phyloP scores from a whole-genome alignment of 106 monocot species.

The Allium cepa region DNA sequence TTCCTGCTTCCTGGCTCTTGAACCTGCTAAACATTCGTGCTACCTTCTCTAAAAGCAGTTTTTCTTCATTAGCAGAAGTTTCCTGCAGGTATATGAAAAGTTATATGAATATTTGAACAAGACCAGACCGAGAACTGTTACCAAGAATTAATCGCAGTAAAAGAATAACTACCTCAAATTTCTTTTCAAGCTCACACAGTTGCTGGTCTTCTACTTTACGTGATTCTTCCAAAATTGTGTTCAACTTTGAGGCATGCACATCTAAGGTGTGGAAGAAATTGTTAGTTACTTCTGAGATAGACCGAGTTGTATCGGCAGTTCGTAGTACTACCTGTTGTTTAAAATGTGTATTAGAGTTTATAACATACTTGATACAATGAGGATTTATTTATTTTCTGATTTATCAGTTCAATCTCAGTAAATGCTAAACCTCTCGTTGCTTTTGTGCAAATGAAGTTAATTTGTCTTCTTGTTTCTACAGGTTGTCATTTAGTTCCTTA shows the following conservation, averaged over 20 bases:
- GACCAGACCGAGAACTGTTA: too few relatives aligned
- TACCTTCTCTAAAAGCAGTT: constrained; percentile 63
- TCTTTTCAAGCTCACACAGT: constrained; percentile 55
- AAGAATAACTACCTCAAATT: constrained; percentile 58
- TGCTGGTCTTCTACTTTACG: constrained; percentile 39
- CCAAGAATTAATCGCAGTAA: too few relatives aligned
- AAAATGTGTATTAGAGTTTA: not conserved
- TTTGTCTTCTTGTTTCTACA: constrained; percentile 52
- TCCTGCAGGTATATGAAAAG: constrained; percentile 31
- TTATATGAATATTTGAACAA: too few relatives aligned
- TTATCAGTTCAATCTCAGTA: too few relatives aligned
- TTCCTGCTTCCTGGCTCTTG: constrained; percentile 61
- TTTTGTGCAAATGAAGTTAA: constrained; percentile 40
- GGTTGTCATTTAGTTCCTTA: constrained; percentile 36
- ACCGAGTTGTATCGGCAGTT: constrained; percentile 64
- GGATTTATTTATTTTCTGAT: too few relatives aligned
- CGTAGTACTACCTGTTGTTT: constrained; percentile 56
- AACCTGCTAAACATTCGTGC: constrained; percentile 57
- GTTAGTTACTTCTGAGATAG: constrained; percentile 68
- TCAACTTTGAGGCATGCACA: too few relatives aligned
- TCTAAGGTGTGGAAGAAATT: too few relatives aligned
- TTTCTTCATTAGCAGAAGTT: constrained; percentile 66
- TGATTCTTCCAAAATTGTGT: too few relatives aligned
- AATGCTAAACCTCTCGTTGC: constrained; percentile 13
- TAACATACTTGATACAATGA: not conserved